Base-by-base conservation (phyloP, 2,329 filamentous ascomycete genomes). In the Penicillium italicum region DNA sequence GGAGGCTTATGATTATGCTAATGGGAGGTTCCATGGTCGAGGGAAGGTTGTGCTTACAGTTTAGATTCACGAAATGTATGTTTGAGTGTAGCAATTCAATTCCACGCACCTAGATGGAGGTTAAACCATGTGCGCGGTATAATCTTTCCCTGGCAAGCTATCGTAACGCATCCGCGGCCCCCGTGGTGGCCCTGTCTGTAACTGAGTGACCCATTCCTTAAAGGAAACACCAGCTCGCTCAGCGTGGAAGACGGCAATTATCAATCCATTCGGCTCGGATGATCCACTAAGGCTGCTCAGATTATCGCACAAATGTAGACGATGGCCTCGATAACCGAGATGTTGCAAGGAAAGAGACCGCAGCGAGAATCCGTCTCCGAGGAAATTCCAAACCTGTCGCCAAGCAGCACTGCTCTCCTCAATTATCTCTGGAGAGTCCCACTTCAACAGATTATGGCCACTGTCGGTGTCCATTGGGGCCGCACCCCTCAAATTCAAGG, bases 11-110 rank as follows among this genome's bases (percentile, higher is more conserved):
- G 58, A 67, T 33, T 49, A 50, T 51, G 58, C 58, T 2, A 58
- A 61, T 52, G 54, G 52, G 16, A 47, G 60, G 41, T 53, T 55
- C 38, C n/a, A 40, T 8, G 51, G 60, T 5, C 42, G 61, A 49
- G 66, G 65, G 31, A 69, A 68, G 46, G 50, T 69, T 47, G 58
- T 68, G 45, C 53, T 67, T 30, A 60, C 59, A n/a, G 4, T 60
- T 42, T 58, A n/a, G 30, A n/a, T 33, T 16, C 28, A 20, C 11
- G 14, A 8, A 14, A 20, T 31, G 26, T 44, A 22, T 31, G 6
- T 14, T 34, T 34, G 14, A 34, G 16, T 22, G 28, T 22, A 10
- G 18, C 42, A 22, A 31, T 30, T 22, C 42, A 11, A n/a, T 26
- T n/a, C 9, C 11, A n/a, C 7, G 9, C 22, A 24, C 2, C 12